phyloP scores from a whole-genome alignment of 2,329 filamentous ascomycete species.

The Colletotrichum melonis region DNA sequence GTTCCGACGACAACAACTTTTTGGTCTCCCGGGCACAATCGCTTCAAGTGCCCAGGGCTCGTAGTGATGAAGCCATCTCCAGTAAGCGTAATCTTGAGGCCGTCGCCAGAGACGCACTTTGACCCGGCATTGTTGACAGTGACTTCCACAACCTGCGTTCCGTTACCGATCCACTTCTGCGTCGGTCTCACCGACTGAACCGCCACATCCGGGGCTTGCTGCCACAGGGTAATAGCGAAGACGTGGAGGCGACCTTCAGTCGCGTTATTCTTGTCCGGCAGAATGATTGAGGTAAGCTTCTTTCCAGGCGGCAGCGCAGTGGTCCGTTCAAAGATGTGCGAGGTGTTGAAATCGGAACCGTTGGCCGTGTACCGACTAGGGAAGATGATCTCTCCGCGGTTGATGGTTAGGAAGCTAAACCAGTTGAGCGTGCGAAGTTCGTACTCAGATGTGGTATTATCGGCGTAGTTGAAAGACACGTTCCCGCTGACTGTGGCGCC shows the following conservation, averaged over 20 bases:
- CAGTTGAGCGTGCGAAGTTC: slow-evolving; percentile 58
- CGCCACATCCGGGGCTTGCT: slow-evolving; percentile 38
- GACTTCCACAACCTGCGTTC: slow-evolving; percentile 54
- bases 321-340: slow-evolving; percentile 58
- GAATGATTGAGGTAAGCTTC: slow-evolving; percentile 49
- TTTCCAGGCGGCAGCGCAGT: slow-evolving; percentile 51
- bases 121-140: slow-evolving; percentile 50
- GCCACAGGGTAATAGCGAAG: slow-evolving; percentile 53
- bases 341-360: slow-evolving; percentile 54
- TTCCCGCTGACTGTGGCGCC: slow-evolving; percentile 51
- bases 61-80: slow-evolving; percentile 55
- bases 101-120: slow-evolving; percentile 45
- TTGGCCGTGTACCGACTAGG: slow-evolving; percentile 53
- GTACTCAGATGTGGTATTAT: slow-evolving; percentile 50
- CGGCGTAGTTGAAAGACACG: slow-evolving; percentile 54
- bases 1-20: slow-evolving; percentile 51
- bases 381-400: slow-evolving; percentile 57
- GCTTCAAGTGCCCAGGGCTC: slow-evolving; percentile 50
- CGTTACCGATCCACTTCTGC: slow-evolving; percentile 51
- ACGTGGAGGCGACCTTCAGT: slow-evolving; percentile 53
- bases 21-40: slow-evolving; percentile 57
- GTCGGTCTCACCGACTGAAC: slow-evolving; percentile 55
- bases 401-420: slow-evolving; percentile 56
- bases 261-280: slow-evolving; percentile 51
- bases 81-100: slow-evolving; percentile 44